phyloP scores from a whole-genome alignment of 75 land plant genomes.

The Picea glauca region DNA sequence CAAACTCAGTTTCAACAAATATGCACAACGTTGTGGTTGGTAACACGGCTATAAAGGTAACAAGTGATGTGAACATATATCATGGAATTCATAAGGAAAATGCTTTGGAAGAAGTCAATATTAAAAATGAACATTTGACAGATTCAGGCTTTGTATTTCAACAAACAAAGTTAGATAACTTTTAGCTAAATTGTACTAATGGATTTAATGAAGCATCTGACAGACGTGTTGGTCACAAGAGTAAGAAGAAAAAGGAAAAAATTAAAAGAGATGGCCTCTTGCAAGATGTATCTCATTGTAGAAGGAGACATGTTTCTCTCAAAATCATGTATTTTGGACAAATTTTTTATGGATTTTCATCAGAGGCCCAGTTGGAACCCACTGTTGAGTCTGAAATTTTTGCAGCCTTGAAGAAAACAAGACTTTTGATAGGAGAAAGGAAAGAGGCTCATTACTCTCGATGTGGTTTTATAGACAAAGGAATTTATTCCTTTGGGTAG shows the following conservation, averaged over 20 bases:
- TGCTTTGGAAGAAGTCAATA: background rate
- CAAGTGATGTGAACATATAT: background rate
- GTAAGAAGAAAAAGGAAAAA: background rate
- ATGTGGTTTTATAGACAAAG: constrained; percentile 46
- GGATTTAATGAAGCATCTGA: no score
- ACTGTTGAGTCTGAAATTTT: no score
- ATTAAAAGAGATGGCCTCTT: background rate
- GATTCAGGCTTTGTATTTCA: no score
- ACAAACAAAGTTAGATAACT: background rate
- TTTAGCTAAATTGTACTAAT: background rate
- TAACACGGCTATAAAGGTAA: background rate
- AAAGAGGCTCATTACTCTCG: no score
- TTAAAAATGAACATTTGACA: no score
- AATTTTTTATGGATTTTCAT: constrained; percentile 92
- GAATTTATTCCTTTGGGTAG: constrained; percentile 92
- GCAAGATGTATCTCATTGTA: no score
- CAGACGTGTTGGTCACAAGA: background rate
- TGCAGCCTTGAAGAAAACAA: no score
- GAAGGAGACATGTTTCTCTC: no score
- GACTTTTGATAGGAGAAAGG: no score
- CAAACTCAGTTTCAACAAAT: background rate
- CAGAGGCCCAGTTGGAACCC: constrained; percentile 54
- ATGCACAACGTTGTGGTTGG: background rate
- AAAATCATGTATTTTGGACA: no score
- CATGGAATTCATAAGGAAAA: background rate